A percentile compares a stretch with the other conserved stretches of the same genome.
Conservation (phyloP, 129 eudicot genomes). For the Pittosporum tobira region DNA sequence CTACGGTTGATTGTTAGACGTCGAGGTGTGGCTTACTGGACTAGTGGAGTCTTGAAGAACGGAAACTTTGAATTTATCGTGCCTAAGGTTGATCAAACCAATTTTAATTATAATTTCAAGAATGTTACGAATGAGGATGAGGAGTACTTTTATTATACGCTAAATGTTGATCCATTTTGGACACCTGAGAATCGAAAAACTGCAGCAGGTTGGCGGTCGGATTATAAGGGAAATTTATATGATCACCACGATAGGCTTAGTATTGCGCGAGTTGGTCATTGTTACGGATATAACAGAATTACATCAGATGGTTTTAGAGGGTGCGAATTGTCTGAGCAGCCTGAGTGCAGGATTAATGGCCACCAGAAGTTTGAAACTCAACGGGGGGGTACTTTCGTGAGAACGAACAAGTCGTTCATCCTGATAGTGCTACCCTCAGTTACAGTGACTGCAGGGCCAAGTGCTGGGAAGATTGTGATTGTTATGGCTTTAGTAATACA, state of each 20-base stretch:
- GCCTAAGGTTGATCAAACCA: no score
- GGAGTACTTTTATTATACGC: constrained; percentile 15
- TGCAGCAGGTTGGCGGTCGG: constrained; percentile 18
- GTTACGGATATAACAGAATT: constrained; percentile 14
- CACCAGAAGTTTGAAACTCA: constrained; percentile 3
- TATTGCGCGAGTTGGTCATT: constrained; percentile 13
- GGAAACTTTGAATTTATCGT: constrained; percentile 3
- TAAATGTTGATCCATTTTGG: background rate
- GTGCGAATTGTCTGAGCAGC: constrained; percentile 4
- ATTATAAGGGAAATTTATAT: constrained; percentile 15
- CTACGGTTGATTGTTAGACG: constrained; percentile 9
- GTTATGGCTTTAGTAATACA: constrained; percentile 25
- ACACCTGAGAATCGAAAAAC: no score
- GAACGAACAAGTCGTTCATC: background rate
- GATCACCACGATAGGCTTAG: background rate
- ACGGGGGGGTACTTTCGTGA: background rate
- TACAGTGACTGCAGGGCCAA: constrained; percentile 35
- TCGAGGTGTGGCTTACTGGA: constrained; percentile 23
- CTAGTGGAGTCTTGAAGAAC: constrained; percentile 10
- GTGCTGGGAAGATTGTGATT: constrained; percentile 45
- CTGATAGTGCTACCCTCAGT: constrained; percentile 23
- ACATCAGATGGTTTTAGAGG: background rate
- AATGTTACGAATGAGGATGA: constrained; percentile 13
- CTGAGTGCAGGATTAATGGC: constrained; percentile 9
- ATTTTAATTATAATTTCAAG: constrained; percentile 3